Percentiles rank a stretch among this genome's conserved stretches.
phyloP scores from a whole-genome alignment of 768 basidiomycete species.

The Boletus tylopilopsis region DNA sequence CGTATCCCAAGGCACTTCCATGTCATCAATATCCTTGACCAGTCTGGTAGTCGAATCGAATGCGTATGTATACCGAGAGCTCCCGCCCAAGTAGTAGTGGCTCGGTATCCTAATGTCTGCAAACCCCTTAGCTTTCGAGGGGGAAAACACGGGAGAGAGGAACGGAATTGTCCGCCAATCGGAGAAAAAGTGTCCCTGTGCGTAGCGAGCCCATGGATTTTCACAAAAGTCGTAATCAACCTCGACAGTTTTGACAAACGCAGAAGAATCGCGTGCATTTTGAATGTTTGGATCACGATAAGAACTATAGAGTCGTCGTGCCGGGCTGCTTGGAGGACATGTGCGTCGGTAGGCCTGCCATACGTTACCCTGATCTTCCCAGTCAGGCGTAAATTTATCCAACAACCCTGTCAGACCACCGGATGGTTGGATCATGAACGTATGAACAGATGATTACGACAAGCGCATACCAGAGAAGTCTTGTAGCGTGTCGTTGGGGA shows the following conservation, averaged over 20 bases:
- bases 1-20: constrained; percentile 86
- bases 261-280: constrained; percentile 50
- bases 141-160: constrained; percentile 93
- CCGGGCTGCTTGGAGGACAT: constrained; percentile 72
- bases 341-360: constrained; percentile 97
- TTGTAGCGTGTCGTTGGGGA: constrained; percentile 62
- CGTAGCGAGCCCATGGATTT: constrained; percentile 77
- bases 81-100: constrained; percentile 91
- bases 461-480: constrained; percentile 30
- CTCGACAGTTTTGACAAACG: constrained; percentile 61
- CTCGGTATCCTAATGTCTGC: constrained; percentile 91
- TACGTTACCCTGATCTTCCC: constrained; percentile 77
- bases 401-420: too few relatives aligned
- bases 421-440: too few relatives aligned
- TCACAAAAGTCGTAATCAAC: constrained; percentile 73
- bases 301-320: constrained; percentile 81
- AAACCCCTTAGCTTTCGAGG: constrained; percentile 82
- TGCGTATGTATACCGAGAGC: constrained; percentile 80
- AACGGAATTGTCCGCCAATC: constrained; percentile 89
- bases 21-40: constrained; percentile 72
- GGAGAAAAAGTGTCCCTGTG: constrained; percentile 95
- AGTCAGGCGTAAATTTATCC: constrained; percentile 51
- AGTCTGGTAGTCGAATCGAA: constrained; percentile 74
- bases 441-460: too few relatives aligned
- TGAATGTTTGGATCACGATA: constrained; percentile 47